Base-by-base conservation (phyloP, 2,329 filamentous ascomycete genomes). In the Xylaria sp. region DNA sequence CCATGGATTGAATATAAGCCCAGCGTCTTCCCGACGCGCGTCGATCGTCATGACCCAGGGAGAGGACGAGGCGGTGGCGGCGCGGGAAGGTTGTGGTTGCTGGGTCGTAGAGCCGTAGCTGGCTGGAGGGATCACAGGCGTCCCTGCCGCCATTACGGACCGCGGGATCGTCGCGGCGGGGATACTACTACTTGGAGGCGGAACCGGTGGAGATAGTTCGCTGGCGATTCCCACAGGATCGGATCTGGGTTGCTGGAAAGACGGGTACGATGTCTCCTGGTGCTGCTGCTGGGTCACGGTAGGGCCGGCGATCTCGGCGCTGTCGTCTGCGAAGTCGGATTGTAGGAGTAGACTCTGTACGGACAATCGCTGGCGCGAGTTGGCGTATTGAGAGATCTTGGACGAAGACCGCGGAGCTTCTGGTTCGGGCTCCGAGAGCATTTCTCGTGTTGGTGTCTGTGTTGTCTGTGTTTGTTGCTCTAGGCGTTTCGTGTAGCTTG, bases 321-420 rank as follows among this genome's bases (percentile, higher is more conserved):
- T 81, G 62, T 82, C 79, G 65, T 82, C 80, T 13, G 79, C 74
- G 36, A 82, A 82, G 49, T 79, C 78, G 0, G 80, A 80, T 28
- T 81, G 80, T 2, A 80, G 72, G 7, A 82, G 74, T 4, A 82
- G 71, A 40, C 81, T 82, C 62, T 82, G 81, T 11, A 82, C 80
- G 0, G 79, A 80, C 0, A 82, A 77, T 2, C 79, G 73, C 67
- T 79, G 77, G n/a, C 75, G 75, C 23, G 76, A 75, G 59, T 67
- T 77, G 20, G 77, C 77, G 58, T 74, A 75, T 10, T 74, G 74
- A 4, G 77, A 78, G 40, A 78, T 65, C 53, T 74, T 74, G 17
- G 71, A 72, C 23, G 64, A 48, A 66, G 71, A 6, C 66, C 66
- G 38, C 67, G 72, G 31, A 60, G 67, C 17, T 67, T 69, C 38